phyloP scores from a whole-genome alignment of 495 filamentous ascomycete genomes.

The Annulohypoxylon nitens region DNA sequence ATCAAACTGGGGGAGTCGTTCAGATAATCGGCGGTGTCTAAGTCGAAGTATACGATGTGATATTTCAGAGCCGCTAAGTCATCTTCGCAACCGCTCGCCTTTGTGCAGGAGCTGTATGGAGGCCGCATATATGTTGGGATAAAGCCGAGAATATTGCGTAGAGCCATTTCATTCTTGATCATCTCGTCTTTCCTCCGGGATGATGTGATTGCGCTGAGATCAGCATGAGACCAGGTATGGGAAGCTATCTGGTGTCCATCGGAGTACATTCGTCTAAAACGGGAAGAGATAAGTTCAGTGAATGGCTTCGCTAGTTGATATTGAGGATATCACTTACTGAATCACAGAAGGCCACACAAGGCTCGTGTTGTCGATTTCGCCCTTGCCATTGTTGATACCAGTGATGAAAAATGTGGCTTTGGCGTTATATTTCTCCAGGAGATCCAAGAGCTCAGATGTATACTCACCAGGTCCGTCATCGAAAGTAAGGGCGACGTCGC shows the following conservation, averaged over 20 bases:
- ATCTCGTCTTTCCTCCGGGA: slow-evolving; percentile 68
- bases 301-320: not conserved
- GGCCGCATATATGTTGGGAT: slow-evolving; percentile 85
- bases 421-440: slow-evolving; percentile 71
- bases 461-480: slow-evolving; percentile 77
- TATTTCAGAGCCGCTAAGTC: slow-evolving; percentile 70
- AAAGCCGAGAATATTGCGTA: slow-evolving; percentile 75
- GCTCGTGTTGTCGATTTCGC: slow-evolving; percentile 60
- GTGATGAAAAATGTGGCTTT: slow-evolving; percentile 80
- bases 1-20: slow-evolving; percentile 67
- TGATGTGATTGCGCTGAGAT: slow-evolving; percentile 67
- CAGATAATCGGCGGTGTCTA: slow-evolving; percentile 76
- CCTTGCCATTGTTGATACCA: slow-evolving; percentile 74
- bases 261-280: slow-evolving; percentile 68
- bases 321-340: slow-evolving; percentile 30
- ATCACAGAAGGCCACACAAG: slow-evolving; percentile 49
- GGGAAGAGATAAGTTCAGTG: not conserved
- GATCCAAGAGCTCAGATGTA: slow-evolving; percentile 73
- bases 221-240: slow-evolving; percentile 79
- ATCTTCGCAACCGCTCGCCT: slow-evolving; percentile 58
- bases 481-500: slow-evolving; percentile 74
- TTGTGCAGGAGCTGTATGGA: slow-evolving; percentile 73
- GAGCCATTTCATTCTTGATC: slow-evolving; percentile 75
- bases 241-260: slow-evolving; percentile 79
- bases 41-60: slow-evolving; percentile 72